Evolutionary conservation across 345 rosid species (phyloP).

Genomic region (Hibiscus syriacus): DNA sequence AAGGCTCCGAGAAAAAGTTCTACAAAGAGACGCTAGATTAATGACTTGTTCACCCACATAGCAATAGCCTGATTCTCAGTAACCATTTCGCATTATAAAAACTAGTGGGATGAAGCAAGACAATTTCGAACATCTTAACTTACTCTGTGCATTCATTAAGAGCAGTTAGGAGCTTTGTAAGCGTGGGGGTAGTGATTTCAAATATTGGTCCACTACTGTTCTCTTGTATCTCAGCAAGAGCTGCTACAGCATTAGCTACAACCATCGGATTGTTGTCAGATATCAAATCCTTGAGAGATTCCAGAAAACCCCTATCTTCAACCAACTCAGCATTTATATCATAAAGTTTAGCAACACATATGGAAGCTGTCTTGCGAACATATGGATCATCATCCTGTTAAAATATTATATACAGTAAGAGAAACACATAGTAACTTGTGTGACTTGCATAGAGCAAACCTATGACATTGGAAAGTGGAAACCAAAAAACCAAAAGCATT

Average conservation of each 20-base stretch:
- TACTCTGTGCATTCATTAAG: conserved; percentile 99
- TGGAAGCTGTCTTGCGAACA: conserved; percentile 97
- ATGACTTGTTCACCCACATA: neutral
- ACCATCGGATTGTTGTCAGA: conserved; percentile 99
- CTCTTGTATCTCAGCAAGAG: conserved; percentile 99
- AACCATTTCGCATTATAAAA: conserved; percentile 12
- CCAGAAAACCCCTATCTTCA: conserved; percentile 97
- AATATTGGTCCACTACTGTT: conserved; percentile 71
- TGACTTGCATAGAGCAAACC: neutral
- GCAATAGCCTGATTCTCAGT: neutral
- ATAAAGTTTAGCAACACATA: conserved; percentile 96
- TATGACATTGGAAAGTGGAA: neutral
- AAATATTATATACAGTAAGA: conserved; percentile 4
- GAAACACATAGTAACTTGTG: neutral
- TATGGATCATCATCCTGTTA: conserved; percentile 97
- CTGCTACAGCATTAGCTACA: conserved; percentile 99
- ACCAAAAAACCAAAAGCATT: neutral
- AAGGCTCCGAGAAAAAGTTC: neutral
- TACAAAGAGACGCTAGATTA: neutral
- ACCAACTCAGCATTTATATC: conserved; percentile 99
- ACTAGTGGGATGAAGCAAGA: conserved; percentile 7
- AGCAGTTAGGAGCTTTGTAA: conserved; percentile 94
- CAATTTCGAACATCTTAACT: conserved; percentile 26
- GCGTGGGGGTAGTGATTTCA: conserved; percentile 89
- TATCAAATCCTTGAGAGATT: conserved; percentile 92